A percentile compares a stretch with the other conserved stretches of the same genome.
phyloP scores from a whole-genome alignment of 225 moss, liverwort and hornwort genomes.

The Rhytidiadelphus loreus region DNA sequence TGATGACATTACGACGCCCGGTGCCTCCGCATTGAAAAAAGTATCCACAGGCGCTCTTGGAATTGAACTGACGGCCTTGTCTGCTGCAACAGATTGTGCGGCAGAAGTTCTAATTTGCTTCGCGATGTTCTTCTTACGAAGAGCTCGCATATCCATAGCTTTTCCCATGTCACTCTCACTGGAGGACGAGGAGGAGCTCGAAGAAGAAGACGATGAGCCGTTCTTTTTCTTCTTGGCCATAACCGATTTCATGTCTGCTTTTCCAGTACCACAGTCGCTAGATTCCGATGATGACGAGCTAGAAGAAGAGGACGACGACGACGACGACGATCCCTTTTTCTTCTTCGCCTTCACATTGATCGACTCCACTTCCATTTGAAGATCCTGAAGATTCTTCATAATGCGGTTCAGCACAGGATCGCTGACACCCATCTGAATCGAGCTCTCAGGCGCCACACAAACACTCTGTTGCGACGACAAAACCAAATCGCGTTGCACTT shows the following conservation, averaged over 20 bases:
- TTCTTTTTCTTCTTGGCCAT: constrained; percentile 15
- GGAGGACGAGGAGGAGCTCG: constrained; percentile 22
- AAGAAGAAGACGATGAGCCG: constrained; percentile 15
- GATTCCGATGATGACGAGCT: constrained; percentile 30
- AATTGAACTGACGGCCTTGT: background rate
- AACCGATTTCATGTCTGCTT: background rate
- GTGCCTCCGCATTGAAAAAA: background rate
- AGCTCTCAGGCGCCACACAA: background rate
- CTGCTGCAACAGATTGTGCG: background rate
- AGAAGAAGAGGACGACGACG: background rate
- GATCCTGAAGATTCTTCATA: constrained; percentile 4
- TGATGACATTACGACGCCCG: background rate
- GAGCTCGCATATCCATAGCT: constrained; percentile 25
- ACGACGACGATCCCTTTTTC: constrained; percentile 16
- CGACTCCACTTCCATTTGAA: constrained; percentile 19
- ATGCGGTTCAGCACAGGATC: background rate
- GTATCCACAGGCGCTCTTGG: background rate
- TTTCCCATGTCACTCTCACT: constrained; percentile 23
- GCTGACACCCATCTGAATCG: background rate
- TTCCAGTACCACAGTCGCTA: constrained; percentile 4
- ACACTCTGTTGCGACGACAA: background rate
- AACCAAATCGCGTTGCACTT: constrained; percentile 17
- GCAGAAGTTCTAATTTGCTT: background rate
- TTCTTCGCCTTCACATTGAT: constrained; percentile 25
- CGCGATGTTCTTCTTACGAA: constrained; percentile 7